phyloP scores from a whole-genome alignment of 164 flowering plant species.

The Liquidambar formosana region DNA sequence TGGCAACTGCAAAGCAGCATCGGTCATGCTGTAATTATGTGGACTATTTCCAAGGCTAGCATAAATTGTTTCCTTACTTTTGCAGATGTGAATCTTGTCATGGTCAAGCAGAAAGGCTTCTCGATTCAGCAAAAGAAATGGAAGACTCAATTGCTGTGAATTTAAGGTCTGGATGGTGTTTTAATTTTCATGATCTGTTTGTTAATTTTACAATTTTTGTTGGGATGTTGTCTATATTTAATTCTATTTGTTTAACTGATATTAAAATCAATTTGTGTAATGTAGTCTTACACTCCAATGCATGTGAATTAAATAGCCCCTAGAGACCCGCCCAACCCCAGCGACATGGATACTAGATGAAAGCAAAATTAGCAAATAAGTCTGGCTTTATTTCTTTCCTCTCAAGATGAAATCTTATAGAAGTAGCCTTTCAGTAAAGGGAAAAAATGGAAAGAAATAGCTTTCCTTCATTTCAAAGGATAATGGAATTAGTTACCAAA shows the following conservation, averaged over 20 bases:
- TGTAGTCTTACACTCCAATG: neutral
- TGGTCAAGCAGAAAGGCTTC: slow-evolving; percentile 97
- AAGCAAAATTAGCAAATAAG: no score
- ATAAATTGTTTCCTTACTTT: neutral
- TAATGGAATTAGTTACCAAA: no score
- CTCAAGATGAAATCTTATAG: neutral
- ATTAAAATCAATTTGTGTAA: neutral
- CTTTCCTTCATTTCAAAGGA: no score
- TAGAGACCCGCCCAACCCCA: no score
- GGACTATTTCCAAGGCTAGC: neutral
- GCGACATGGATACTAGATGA: no score
- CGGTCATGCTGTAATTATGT: neutral
- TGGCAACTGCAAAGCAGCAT: neutral
- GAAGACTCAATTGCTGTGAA: slow-evolving; percentile 98
- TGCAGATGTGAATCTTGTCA: slow-evolving; percentile 98
- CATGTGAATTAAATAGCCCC: no score
- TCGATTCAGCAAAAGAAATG: slow-evolving; percentile 98
- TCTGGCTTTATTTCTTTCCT: no score
- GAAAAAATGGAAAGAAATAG: no score
- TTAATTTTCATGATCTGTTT: neutral
- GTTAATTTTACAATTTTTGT: neutral
- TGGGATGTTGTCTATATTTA: neutral
- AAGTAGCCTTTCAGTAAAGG: neutral
- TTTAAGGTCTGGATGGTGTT: slow-evolving; percentile 54
- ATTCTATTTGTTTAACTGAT: neutral